Conservation (phyloP, 2,329 filamentous ascomycete genomes). For the Fusarium mangiferae region DNA sequence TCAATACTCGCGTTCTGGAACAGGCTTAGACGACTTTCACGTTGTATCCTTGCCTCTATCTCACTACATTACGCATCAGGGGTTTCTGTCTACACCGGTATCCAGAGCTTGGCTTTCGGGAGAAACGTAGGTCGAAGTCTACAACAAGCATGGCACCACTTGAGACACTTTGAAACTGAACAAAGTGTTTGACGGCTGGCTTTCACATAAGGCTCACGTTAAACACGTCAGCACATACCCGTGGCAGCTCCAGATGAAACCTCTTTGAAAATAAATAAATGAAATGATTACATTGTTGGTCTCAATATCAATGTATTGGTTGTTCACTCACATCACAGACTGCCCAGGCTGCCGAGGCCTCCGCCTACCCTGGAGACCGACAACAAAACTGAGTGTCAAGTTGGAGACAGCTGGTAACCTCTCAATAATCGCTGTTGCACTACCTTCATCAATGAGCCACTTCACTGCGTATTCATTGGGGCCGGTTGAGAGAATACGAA, state of each 20-base stretch:
- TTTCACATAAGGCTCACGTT: background rate
- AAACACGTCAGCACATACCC: background rate
- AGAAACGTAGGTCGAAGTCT: background rate
- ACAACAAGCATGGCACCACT: background rate
- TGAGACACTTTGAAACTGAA: background rate
- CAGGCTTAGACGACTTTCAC: too few relatives aligned
- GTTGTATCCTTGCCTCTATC: background rate
- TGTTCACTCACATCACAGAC: background rate
- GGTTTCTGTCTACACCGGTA: too few relatives aligned
- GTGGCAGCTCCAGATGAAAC: background rate
- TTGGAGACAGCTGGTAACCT: background rate
- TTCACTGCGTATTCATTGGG: background rate
- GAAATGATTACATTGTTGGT: background rate
- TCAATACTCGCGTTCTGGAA: background rate
- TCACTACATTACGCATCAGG: background rate
- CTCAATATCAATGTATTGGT: background rate
- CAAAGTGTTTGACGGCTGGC: background rate
- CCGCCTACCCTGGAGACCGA: background rate
- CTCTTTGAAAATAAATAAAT: background rate
- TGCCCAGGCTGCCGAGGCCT: background rate
- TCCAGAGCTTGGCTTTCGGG: background rate
- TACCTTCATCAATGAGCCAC: background rate
- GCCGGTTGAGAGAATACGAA: conserved; percentile 5
- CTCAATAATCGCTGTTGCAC: background rate
- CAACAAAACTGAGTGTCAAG: background rate